Conservation (phyloP, 2,329 filamentous ascomycete species). For the Biscogniauxia mediterranea region DNA sequence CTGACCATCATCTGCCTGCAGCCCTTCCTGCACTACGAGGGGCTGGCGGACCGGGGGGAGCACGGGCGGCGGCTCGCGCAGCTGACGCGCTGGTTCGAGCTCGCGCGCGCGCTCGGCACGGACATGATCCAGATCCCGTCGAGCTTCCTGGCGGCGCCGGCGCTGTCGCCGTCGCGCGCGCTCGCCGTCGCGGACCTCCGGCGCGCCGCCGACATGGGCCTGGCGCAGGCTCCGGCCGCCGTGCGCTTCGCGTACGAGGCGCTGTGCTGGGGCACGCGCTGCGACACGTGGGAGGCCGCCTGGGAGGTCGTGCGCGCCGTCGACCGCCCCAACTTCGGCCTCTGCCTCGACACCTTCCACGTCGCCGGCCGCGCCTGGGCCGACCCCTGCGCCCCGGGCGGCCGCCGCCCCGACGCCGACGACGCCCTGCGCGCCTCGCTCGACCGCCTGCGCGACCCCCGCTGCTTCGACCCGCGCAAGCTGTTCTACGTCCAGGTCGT, state of each 20-base stretch:
- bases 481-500: constrained; percentile 77
- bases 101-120: constrained; percentile 63
- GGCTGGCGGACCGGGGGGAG: constrained; percentile 60
- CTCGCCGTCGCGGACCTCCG: constrained; percentile 62
- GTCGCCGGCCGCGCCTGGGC: constrained; percentile 70
- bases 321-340: constrained; percentile 68
- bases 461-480: constrained; percentile 55
- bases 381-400: constrained; percentile 60
- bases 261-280: constrained; percentile 68
- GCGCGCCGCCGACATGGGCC: constrained; percentile 66
- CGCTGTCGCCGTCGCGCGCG: constrained; percentile 46
- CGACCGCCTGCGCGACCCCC: constrained; percentile 47
- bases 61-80: constrained; percentile 59
- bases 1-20: constrained; percentile 67
- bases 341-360: constrained; percentile 78
- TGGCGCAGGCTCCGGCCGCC: constrained; percentile 50
- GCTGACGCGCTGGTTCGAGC: constrained; percentile 66
- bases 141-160: constrained; percentile 57
- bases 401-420: constrained; percentile 52
- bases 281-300: constrained; percentile 68
- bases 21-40: constrained; percentile 78
- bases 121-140: constrained; percentile 74
- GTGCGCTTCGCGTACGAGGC: constrained; percentile 72
- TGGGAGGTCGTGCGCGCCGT: constrained; percentile 68
- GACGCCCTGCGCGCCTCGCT: constrained; percentile 54